These are phyloP conservation scores for Pleurotus eryngii DNA, from an alignment of 768 basidiomycete genomes.

Conservation along the genomic window DNA sequence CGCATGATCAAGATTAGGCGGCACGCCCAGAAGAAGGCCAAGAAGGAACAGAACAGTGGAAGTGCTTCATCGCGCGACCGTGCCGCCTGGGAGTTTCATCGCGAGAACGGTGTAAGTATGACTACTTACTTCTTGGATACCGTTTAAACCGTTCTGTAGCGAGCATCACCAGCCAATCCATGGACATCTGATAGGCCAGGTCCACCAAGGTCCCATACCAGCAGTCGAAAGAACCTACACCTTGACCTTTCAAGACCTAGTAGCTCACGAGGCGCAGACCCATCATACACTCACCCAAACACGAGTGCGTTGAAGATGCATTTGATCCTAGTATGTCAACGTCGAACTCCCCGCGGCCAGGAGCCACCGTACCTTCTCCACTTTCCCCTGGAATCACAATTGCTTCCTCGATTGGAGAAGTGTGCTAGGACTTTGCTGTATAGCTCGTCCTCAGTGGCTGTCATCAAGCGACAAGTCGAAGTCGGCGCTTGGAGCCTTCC, in stretches of 20 bases:
- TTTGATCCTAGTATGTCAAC: constrained; percentile 25
- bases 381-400: constrained; percentile 36
- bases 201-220: neutral
- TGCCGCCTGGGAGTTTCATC: constrained; percentile 33
- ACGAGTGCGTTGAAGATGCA: constrained; percentile 34
- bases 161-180: constrained; percentile 5
- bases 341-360: constrained; percentile 11
- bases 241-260: constrained; percentile 15
- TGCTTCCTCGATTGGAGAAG: constrained; percentile 40
- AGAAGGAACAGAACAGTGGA: constrained; percentile 48
- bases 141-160: constrained; percentile 11
- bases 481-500: neutral
- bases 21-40: constrained; percentile 86
- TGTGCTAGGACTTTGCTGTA: constrained; percentile 56
- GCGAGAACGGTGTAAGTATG: constrained; percentile 41
- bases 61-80: constrained; percentile 40
- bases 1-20: constrained; percentile 91
- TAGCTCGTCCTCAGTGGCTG: constrained; percentile 43
- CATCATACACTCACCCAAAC: constrained; percentile 24
- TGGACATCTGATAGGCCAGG: neutral
- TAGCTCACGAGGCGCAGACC: constrained; percentile 16
- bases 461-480: constrained; percentile 20
- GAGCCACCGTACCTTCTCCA: constrained; percentile 18
- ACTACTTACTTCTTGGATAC: constrained; percentile 3
- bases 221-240: neutral